Evolutionary conservation across 495 filamentous ascomycete species (phyloP).

Genomic region (Rostrohypoxylon terebratum): DNA sequence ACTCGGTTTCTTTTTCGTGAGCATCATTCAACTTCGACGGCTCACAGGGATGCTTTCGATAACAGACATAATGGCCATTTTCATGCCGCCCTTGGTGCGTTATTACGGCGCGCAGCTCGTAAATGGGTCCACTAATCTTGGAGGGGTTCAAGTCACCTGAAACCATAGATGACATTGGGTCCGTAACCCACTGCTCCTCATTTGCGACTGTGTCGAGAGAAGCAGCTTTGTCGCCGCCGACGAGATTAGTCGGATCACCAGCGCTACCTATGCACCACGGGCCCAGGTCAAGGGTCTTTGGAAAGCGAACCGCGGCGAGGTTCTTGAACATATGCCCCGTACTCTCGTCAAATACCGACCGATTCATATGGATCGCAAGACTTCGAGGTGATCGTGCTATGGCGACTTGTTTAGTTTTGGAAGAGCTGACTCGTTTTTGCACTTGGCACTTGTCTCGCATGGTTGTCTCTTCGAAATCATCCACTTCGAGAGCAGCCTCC

Average conservation of each 20-base stretch:
- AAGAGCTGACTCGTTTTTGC: constrained; percentile 73
- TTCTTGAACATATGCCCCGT: constrained; percentile 87
- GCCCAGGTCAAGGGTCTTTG: constrained; percentile 75
- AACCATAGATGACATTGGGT: constrained; percentile 77
- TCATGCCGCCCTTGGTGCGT: constrained; percentile 92
- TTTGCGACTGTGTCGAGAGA: constrained; percentile 42
- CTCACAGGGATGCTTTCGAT: constrained; percentile 70
- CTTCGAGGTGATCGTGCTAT: constrained; percentile 83
- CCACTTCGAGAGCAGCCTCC: constrained; percentile 75
- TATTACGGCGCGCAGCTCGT: constrained; percentile 85
- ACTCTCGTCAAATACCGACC: constrained; percentile 87
- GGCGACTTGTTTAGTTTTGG: constrained; percentile 89
- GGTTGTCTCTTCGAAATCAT: constrained; percentile 83
- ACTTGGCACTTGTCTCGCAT: constrained; percentile 79
- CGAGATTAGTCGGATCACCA: constrained; percentile 24
- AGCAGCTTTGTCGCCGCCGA: constrained; percentile 30
- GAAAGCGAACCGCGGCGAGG: constrained; percentile 79
- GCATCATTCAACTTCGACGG: constrained; percentile 22
- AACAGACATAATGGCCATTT: constrained; percentile 96
- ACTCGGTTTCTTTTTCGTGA: not conserved
- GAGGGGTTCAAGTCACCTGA: constrained; percentile 57
- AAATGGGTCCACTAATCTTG: constrained; percentile 67
- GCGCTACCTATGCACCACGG: constrained; percentile 79
- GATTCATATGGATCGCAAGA: constrained; percentile 87
- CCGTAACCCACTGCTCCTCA: constrained; percentile 73